Evolutionary conservation across 2,329 filamentous ascomycete genomes (phyloP).

Genomic region (Fusarium sulawesiense): DNA sequence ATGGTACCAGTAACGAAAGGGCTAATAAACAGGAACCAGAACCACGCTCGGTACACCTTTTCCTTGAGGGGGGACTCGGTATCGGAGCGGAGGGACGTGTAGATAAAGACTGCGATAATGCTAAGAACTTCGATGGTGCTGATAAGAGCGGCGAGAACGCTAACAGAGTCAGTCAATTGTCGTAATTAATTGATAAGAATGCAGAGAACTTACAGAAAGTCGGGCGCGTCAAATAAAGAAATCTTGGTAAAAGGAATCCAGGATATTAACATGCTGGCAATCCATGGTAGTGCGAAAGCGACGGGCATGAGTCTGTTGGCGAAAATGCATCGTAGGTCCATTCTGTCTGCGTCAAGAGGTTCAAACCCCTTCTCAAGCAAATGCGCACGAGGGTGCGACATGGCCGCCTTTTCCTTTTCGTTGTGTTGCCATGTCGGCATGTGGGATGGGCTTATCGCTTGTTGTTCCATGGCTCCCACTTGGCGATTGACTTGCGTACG

Average conservation of each 20-base stretch:
- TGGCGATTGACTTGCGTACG: neutral
- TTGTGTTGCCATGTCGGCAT: constrained; percentile 19
- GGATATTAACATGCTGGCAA: constrained; percentile 31
- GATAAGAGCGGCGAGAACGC: constrained; percentile 20
- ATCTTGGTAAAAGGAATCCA: constrained; percentile 36
- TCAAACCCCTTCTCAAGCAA: neutral
- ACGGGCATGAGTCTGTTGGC: constrained; percentile 18
- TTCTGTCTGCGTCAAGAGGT: neutral
- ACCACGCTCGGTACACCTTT: constrained; percentile 22
- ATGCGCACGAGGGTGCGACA: neutral
- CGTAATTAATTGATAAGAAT: too few relatives aligned
- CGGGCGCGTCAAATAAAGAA: constrained; percentile 17
- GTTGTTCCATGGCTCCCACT: constrained; percentile 24
- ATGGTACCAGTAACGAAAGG: constrained; percentile 20
- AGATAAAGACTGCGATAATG: constrained; percentile 30
- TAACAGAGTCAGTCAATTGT: neutral
- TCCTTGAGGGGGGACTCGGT: constrained; percentile 14
- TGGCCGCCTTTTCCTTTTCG: constrained; percentile 6
- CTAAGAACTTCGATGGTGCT: constrained; percentile 37
- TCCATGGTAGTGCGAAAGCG: constrained; percentile 30
- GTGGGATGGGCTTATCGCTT: constrained; percentile 11
- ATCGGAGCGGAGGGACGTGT: constrained; percentile 13
- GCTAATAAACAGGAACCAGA: constrained; percentile 35
- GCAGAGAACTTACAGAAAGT: constrained; percentile 20
- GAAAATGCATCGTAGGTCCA: constrained; percentile 4